Conservation (phyloP, 1,284 basidiomycete species). For the Rhodotorula sp. region DNA sequence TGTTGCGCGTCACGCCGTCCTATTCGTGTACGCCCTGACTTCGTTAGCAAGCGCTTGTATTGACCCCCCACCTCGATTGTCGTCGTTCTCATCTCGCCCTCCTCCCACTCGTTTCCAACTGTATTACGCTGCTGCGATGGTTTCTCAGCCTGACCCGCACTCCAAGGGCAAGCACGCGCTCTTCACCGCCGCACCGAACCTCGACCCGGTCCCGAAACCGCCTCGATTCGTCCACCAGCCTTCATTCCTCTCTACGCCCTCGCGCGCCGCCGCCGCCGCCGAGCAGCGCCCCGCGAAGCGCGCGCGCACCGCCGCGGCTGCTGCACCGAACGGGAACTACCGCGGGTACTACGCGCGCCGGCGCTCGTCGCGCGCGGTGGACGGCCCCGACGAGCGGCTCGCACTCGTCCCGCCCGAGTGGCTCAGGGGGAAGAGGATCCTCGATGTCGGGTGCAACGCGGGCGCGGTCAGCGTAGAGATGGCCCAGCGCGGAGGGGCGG, state of each 20-base stretch:
- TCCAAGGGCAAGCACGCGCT: background rate
- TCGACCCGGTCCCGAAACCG: background rate
- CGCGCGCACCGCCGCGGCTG: background rate
- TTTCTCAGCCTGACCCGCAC: background rate
- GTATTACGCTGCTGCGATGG: background rate
- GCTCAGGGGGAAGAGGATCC: conserved; percentile 62
- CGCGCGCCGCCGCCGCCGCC: no score
- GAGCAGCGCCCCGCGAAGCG: background rate
- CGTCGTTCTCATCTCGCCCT: background rate
- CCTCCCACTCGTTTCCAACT: background rate
- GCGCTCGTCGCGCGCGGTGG: conserved; percentile 49
- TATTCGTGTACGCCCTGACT: no score
- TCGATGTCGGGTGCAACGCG: conserved; percentile 81
- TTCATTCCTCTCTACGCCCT: no score
- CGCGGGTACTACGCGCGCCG: conserved; percentile 14
- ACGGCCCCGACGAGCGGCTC: conserved; percentile 65
- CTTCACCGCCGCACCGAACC: background rate
- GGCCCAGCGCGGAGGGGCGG: conserved; percentile 65
- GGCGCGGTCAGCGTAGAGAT: conserved; percentile 79
- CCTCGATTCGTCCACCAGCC: conserved; percentile 7
- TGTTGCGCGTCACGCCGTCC: no score
- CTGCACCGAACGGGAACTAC: conserved; percentile 11
- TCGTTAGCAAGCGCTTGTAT: no score
- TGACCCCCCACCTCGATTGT: no score
- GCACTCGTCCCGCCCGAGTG: conserved; percentile 60